Evolutionary conservation across 106 monocot genomes (phyloP), one percentile per base, ranked within the genome.

Genomic region (Dioscorea alata): DNA sequence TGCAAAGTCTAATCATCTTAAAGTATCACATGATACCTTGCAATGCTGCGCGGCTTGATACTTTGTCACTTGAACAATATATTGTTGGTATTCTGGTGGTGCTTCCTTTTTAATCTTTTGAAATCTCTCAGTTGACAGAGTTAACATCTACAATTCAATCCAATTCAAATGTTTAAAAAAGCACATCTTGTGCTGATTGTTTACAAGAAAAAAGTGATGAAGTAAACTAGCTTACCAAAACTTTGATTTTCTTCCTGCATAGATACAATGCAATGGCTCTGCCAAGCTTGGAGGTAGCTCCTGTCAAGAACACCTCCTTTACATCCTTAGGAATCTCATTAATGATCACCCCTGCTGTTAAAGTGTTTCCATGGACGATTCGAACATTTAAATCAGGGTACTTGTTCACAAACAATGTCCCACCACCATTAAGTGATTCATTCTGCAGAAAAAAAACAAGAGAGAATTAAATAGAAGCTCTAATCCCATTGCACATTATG

Each of bases 271-370:
- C 86, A 49, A 97, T 97, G 16, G 96, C 96, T 6, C 96, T 69
- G 12, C 96, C 92, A 4, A 97, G 97, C 78, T 97, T 97, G 33
- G 97, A 97, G 0, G 97, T 97, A 15, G 97, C 86, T 10, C 97
- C 97, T 0, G 92, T 97, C 10, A 97, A 49, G 80, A 97, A 97
- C 7, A 97, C 97, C 67, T 97, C 92, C 13, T 76, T 82, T 0
- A 69, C 82, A 65, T 76, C 82, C 31, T 75, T 70, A 0, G 89
- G 97, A 57, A 97, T 82, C 61, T 89, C 89, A 22, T 92, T 74
- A 61, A 97, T 71, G 67, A 97, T 92, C 21, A 89, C 89, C 0
- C 89, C 92, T 0, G 97, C 97, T 0, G 97, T 97, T 32, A 97
- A 63, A 42, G 97, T 97, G 76, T 97, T 97, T 9, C 97, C 97